A percentile compares a stretch with the other conserved stretches of the same genome.
Evolutionary conservation across 441 rosid genomes (phyloP).

Genomic region (Manihot esculenta): DNA sequence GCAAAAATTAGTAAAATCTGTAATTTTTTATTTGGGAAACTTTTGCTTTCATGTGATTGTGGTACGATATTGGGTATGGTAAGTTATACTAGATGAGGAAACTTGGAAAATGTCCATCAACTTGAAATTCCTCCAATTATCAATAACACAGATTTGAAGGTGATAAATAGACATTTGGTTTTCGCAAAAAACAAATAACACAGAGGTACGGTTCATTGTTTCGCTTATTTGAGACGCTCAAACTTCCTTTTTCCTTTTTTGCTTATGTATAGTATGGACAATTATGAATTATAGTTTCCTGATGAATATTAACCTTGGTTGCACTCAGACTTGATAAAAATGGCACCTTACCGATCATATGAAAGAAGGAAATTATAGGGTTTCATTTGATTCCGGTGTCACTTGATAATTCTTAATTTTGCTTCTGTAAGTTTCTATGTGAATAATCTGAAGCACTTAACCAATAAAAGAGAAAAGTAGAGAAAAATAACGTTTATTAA

Average conservation of each 20-base stretch:
- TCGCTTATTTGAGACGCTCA: no score
- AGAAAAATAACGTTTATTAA: not conserved
- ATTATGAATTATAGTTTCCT: no score
- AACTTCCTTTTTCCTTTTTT: no score
- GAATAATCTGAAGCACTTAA: not conserved
- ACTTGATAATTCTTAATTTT: not conserved
- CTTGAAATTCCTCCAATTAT: not conserved
- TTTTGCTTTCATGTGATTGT: not conserved
- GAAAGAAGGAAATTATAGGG: not conserved
- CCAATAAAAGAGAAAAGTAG: not conserved
- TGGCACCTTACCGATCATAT: not conserved
- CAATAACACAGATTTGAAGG: not conserved
- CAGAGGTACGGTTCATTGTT: no score
- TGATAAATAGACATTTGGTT: no score
- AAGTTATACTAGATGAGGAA: not conserved
- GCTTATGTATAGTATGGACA: no score
- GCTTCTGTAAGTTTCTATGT: conserved; percentile 24
- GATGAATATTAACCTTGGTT: no score
- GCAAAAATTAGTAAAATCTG: not conserved
- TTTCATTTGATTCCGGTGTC: not conserved
- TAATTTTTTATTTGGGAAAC: no score
- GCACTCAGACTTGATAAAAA: not conserved
- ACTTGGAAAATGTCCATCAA: not conserved
- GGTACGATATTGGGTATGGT: no score
- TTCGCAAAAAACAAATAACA: no score